Conservation (phyloP, 441 rosid species). For the Dalechampia spathulata region DNA sequence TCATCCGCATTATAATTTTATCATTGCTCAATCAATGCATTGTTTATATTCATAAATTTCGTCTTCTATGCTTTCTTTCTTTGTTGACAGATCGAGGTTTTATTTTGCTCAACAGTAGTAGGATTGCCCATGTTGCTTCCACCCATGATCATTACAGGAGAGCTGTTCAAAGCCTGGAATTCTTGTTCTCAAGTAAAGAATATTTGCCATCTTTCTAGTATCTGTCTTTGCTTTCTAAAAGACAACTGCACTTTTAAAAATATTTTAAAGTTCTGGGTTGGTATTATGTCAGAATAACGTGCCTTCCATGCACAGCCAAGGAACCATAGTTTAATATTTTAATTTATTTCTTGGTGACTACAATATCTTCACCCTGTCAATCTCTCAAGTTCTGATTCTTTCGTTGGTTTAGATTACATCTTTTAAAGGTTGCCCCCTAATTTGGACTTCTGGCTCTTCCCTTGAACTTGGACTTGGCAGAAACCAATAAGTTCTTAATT, state of each 20-base stretch:
- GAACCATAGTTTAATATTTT: slow-evolving; percentile 10
- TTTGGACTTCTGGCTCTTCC: too few relatives aligned
- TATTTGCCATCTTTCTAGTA: background rate
- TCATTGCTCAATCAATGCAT: background rate
- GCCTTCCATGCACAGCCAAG: slow-evolving; percentile 13
- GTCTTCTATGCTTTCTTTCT: background rate
- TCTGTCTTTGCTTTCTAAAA: background rate
- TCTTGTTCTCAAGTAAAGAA: slow-evolving; percentile 58
- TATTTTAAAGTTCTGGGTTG: background rate
- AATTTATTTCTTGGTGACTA: background rate
- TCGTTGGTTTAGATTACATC: too few relatives aligned
- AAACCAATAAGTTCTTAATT: too few relatives aligned
- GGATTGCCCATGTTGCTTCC: slow-evolving; percentile 76
- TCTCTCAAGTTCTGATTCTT: slow-evolving; percentile 1
- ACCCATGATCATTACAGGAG: slow-evolving; percentile 79
- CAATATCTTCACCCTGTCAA: slow-evolving; percentile 1
- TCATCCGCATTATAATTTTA: background rate
- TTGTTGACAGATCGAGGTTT: slow-evolving; percentile 59
- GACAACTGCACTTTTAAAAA: background rate
- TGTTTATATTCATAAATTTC: background rate
- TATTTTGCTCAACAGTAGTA: slow-evolving; percentile 71
- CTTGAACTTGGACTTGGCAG: too few relatives aligned
- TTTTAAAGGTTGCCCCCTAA: too few relatives aligned
- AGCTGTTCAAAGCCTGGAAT: slow-evolving; percentile 73
- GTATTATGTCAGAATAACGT: slow-evolving; percentile 9